A percentile compares a stretch with the other conserved stretches of the same genome.
Evolutionary conservation across 1,284 basidiomycete genomes (phyloP).

Genomic region (Pisolithus thermaeus): DNA sequence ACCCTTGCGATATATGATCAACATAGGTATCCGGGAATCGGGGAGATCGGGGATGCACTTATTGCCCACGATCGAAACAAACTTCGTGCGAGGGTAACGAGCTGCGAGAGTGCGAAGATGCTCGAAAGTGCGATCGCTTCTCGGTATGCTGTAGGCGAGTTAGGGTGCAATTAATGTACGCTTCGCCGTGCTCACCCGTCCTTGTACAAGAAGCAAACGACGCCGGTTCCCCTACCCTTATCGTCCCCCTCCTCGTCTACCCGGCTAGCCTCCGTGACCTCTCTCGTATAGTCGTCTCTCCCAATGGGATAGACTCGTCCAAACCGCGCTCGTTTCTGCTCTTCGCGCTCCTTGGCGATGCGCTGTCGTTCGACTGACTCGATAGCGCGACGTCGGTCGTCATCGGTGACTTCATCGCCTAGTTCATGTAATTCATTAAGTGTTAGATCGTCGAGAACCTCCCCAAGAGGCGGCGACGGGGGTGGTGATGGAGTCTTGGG

Average conservation of each 20-base stretch:
- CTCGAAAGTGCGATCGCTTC: conserved; percentile 70
- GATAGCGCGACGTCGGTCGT: conserved; percentile 76
- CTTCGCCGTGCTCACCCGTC: conserved; percentile 58
- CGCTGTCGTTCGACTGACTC: conserved; percentile 65
- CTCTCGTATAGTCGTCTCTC: conserved; percentile 89
- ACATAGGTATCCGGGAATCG: conserved; percentile 85
- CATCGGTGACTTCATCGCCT: conserved; percentile 62
- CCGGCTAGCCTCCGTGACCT: conserved; percentile 91
- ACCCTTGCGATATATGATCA: conserved; percentile 90
- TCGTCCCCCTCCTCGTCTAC: conserved; percentile 61
- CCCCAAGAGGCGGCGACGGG: conserved; percentile 58
- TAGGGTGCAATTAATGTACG: neutral
- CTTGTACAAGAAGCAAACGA: conserved; percentile 87
- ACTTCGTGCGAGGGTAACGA: conserved; percentile 88
- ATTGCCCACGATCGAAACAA: conserved; percentile 92
- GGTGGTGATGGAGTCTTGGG: conserved; percentile 73
- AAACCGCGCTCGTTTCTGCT: conserved; percentile 67
- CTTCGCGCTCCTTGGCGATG: conserved; percentile 59
- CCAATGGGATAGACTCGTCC: conserved; percentile 87
- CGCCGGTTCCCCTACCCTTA: conserved; percentile 70
- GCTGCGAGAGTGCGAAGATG: conserved; percentile 74
- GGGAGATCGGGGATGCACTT: conserved; percentile 97
- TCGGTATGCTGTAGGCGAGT: conserved; percentile 52
- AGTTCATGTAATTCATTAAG: conserved; percentile 63
- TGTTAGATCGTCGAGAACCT: conserved; percentile 63